phyloP scores from a whole-genome alignment of 2,329 filamentous ascomycete genomes.

The Cladophialophora immunda region DNA sequence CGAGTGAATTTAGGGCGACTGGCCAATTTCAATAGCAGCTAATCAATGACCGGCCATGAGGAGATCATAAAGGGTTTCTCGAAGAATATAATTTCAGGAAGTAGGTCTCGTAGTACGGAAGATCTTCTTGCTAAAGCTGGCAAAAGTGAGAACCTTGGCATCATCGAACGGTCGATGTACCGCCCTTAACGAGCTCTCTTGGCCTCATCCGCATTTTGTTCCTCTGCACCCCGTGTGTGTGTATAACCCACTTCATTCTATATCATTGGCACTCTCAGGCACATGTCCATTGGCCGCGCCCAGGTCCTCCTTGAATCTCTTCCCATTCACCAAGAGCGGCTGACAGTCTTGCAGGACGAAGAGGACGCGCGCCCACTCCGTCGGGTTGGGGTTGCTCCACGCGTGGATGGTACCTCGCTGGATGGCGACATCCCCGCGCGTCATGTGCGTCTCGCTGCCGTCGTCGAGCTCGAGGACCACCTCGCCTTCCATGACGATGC shows the following conservation, averaged over 20 bases:
- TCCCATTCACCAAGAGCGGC: constrained; percentile 25
- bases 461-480: constrained; percentile 61
- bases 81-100: no score
- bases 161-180: no score
- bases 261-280: constrained; percentile 22
- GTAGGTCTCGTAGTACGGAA: no score
- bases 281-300: constrained; percentile 13
- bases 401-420: constrained; percentile 57
- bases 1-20: no score
- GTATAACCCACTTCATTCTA: neutral
- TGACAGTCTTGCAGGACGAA: constrained; percentile 33
- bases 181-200: no score
- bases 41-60: no score
- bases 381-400: constrained; percentile 49
- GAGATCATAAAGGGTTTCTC: no score
- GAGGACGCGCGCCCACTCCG: constrained; percentile 31
- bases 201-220: no score
- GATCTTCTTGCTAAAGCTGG: no score
- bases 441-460: constrained; percentile 57
- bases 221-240: no score
- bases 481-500: constrained; percentile 62
- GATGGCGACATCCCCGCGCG: constrained; percentile 62
- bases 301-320: constrained; percentile 31
- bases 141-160: no score
- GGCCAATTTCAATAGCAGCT: no score